Conservation (phyloP, 2,329 filamentous ascomycete species). For the Fusarium clavum region DNA sequence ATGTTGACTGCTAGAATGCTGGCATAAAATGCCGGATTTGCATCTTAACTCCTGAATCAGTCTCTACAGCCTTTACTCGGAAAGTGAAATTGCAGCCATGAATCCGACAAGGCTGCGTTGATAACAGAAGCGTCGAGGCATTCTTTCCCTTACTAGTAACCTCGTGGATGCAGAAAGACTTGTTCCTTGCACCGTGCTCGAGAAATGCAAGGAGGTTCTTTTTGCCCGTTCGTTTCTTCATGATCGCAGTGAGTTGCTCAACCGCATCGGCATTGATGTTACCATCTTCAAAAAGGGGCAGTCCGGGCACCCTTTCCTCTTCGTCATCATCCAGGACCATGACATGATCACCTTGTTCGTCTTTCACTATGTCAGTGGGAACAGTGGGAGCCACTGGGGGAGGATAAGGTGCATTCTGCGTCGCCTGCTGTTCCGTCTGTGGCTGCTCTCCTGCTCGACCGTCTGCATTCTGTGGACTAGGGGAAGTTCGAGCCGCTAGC, state of each 20-base stretch:
- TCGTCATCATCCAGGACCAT: accelerated
- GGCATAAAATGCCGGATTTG: background rate
- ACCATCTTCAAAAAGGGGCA: background rate
- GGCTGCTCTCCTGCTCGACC: background rate
- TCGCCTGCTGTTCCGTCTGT: background rate
- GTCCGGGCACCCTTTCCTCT: accelerated
- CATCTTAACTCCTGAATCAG: background rate
- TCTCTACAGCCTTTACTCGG: background rate
- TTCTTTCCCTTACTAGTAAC: background rate
- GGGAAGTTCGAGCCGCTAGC: background rate
- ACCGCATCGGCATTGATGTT: background rate
- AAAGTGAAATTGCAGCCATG: too few relatives aligned
- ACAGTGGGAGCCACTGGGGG: too few relatives aligned
- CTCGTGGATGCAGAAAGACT: background rate
- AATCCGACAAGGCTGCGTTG: too few relatives aligned
- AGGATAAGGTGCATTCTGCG: background rate
- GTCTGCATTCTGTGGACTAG: background rate
- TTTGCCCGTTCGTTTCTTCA: background rate
- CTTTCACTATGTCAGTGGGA: background rate
- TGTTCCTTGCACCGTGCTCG: background rate
- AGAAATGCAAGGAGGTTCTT: background rate
- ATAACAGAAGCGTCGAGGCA: background rate
- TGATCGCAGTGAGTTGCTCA: background rate
- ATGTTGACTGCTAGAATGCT: accelerated
- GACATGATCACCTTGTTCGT: background rate